Percentiles rank a stretch among this genome's conserved stretches.
These are phyloP conservation scores for Tricholoma furcatifolium DNA, from an alignment of 768 basidiomycete species.

Conservation along the genomic window DNA sequence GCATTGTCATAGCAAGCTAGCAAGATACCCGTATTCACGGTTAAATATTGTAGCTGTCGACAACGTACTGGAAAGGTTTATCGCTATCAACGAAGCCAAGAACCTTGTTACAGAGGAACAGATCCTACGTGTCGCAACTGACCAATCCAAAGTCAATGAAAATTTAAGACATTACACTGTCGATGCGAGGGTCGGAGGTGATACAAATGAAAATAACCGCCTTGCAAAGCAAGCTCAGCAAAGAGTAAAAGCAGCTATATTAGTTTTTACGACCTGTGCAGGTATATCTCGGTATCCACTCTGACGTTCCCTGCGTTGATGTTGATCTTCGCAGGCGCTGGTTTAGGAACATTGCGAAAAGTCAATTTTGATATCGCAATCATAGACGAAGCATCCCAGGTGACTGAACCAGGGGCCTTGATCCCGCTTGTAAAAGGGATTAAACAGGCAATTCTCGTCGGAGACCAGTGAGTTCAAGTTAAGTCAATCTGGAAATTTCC, in stretches of 20 bases:
- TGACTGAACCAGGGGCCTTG: constrained; percentile 63
- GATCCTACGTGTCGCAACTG: constrained; percentile 69
- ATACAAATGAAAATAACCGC: constrained; percentile 56
- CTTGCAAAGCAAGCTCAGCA: constrained; percentile 59
- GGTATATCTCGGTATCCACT: constrained; percentile 24
- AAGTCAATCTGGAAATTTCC: neutral
- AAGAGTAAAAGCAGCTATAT: constrained; percentile 51
- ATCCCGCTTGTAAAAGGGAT: constrained; percentile 70
- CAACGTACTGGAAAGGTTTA: constrained; percentile 66
- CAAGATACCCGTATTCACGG: too few relatives aligned
- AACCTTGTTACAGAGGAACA: constrained; percentile 50
- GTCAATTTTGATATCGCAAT: constrained; percentile 58
- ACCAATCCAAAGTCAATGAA: constrained; percentile 60
- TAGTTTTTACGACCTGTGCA: constrained; percentile 69
- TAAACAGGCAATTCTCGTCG: constrained; percentile 56
- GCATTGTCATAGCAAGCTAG: too few relatives aligned
- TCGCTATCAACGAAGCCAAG: constrained; percentile 41
- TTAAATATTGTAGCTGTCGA: constrained; percentile 55
- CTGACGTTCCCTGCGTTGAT: neutral
- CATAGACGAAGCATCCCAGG: constrained; percentile 71
- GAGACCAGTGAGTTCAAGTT: constrained; percentile 59
- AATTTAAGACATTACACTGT: constrained; percentile 57
- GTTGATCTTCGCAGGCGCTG: constrained; percentile 38
- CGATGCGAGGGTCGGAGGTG: constrained; percentile 64
- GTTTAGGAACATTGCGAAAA: constrained; percentile 56